Conservation (phyloP, 495 filamentous ascomycete genomes). For the Aspergillus coremiiformis region DNA sequence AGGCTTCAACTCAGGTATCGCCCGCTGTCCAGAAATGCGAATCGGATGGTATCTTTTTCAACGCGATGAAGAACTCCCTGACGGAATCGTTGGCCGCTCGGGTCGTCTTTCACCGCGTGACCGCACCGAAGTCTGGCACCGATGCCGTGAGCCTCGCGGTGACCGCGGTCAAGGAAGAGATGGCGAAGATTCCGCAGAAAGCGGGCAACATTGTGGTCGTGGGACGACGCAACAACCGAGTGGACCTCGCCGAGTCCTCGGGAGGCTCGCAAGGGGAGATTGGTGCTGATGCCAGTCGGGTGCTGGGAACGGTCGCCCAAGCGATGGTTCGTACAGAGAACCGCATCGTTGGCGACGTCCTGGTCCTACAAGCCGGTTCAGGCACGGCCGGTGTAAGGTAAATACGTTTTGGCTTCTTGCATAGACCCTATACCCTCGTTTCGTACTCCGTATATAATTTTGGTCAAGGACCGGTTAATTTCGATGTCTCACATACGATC, state of each 20-base stretch:
- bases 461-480: too few relatives aligned
- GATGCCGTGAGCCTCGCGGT: constrained; percentile 29
- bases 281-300: constrained; percentile 47
- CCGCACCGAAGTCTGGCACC: constrained; percentile 3
- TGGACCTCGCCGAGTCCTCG: constrained; percentile 8
- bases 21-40: constrained; percentile 7
- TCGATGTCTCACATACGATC: too few relatives aligned
- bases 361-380: constrained; percentile 61
- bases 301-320: constrained; percentile 63
- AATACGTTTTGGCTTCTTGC: background rate
- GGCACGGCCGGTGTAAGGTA: background rate
- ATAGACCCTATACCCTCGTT: background rate
- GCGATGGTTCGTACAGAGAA: constrained; percentile 47
- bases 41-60: constrained; percentile 54
- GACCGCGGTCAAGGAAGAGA: constrained; percentile 46
- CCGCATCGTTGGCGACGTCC: constrained; percentile 61
- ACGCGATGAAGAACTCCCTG: constrained; percentile 54
- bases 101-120: constrained; percentile 49
- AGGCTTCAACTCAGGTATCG: background rate
- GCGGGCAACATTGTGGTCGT: constrained; percentile 74
- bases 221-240: constrained; percentile 45
- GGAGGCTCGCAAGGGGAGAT: constrained; percentile 15
- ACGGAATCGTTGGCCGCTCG: constrained; percentile 48
- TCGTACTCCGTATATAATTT: background rate
- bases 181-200: constrained; percentile 56